These are phyloP conservation scores for Coelastrella sp. DNA, from an alignment of 139 green algal species.

Conservation along the genomic window DNA sequence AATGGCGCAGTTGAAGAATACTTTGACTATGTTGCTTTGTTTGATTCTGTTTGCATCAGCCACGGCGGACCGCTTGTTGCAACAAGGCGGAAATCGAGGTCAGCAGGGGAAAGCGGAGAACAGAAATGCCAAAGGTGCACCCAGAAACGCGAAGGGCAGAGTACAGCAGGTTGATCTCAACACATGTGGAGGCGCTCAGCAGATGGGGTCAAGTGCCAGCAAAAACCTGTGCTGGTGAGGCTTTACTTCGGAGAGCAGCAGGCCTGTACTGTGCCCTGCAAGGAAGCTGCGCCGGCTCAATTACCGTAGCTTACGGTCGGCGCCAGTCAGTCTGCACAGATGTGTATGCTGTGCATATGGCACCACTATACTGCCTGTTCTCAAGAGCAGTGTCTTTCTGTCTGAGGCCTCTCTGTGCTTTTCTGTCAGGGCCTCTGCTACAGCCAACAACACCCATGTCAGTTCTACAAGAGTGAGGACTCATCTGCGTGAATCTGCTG, in stretches of 20 bases:
- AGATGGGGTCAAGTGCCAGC: background rate
- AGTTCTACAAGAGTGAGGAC: background rate
- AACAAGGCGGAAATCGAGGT: too few species aligned
- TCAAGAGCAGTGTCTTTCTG: too few species aligned
- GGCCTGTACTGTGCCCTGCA: background rate
- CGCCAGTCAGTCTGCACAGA: too few species aligned
- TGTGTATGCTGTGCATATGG: too few species aligned
- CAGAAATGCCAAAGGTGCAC: background rate
- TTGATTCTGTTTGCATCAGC: background rate
- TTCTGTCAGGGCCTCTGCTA: too few species aligned
- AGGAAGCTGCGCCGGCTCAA: background rate
- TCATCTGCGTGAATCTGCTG: background rate
- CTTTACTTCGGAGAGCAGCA: background rate
- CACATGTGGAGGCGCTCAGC: constrained; percentile 14
- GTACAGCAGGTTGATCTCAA: background rate
- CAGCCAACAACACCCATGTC: too few species aligned
- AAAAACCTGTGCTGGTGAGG: background rate
- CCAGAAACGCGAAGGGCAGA: background rate
- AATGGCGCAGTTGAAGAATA: too few species aligned
- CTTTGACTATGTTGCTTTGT: background rate
- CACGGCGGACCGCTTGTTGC: too few species aligned
- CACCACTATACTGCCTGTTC: too few species aligned
- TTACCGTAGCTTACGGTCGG: background rate
- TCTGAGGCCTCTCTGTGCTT: too few species aligned
- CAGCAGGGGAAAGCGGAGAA: background rate